These are phyloP conservation scores for Paecilomyces formosus DNA, from an alignment of 2,329 filamentous ascomycete genomes.

Conservation along the genomic window DNA sequence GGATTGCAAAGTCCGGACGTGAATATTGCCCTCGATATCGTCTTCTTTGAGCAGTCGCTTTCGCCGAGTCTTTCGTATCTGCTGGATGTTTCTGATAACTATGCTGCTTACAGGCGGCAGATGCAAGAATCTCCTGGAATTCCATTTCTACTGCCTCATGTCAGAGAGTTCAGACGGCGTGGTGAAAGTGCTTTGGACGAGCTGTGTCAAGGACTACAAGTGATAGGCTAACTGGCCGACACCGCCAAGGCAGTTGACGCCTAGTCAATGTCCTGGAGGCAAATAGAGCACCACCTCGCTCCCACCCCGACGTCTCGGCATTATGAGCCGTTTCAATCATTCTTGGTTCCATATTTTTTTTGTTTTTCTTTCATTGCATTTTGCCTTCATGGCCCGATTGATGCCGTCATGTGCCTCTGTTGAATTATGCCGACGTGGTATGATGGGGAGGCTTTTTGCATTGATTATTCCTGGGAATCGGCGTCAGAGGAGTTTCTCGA, in stretches of 20 bases:
- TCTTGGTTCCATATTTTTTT: neutral
- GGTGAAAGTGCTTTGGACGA: slow-evolving; percentile 20
- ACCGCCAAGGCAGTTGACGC: neutral
- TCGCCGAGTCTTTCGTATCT: slow-evolving; percentile 18
- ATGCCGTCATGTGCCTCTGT: neutral
- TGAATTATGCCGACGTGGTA: neutral
- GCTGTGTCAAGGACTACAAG: slow-evolving; percentile 14
- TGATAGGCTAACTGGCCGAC: neutral
- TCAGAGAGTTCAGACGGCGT: slow-evolving; percentile 22
- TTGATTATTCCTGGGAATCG: neutral
- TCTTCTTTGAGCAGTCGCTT: slow-evolving; percentile 16
- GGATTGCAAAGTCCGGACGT: slow-evolving; percentile 12
- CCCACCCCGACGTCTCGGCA: neutral
- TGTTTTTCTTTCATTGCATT: neutral
- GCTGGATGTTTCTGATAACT: slow-evolving; percentile 24
- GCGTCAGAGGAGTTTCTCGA: neutral
- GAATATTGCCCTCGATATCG: slow-evolving; percentile 7
- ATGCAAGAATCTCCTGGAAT: slow-evolving; percentile 26
- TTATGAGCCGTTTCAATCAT: neutral
- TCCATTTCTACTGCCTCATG: slow-evolving; percentile 32
- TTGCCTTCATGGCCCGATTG: neutral
- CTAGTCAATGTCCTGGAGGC: neutral
- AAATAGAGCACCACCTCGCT: no score
- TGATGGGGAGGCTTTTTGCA: neutral
- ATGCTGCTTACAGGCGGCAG: slow-evolving; percentile 25